Conservation (phyloP, 306 rosid species). For the Inga leiocalycina region DNA sequence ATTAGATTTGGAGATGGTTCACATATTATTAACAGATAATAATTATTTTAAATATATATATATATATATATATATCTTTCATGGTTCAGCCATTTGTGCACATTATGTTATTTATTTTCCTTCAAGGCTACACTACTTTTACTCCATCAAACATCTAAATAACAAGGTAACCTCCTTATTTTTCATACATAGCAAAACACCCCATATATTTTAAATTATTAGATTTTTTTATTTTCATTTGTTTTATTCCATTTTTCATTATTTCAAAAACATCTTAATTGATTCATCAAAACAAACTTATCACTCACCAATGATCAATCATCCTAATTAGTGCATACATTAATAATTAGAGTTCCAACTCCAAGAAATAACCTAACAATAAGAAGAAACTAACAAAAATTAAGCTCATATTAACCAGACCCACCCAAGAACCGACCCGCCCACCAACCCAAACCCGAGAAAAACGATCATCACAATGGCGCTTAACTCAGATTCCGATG, state of each 20-base stretch:
- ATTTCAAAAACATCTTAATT: neutral
- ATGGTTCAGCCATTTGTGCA: neutral
- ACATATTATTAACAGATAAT: no score
- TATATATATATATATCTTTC: no score
- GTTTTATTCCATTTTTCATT: neutral
- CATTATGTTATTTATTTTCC: neutral
- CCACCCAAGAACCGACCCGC: constrained; percentile 92
- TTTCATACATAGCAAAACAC: neutral
- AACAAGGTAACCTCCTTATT: neutral
- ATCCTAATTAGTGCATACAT: neutral
- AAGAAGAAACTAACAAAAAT: neutral
- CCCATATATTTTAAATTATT: neutral
- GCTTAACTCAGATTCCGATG: constrained; percentile 68
- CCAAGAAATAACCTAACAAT: neutral
- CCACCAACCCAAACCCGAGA: constrained; percentile 82
- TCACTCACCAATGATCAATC: neutral
- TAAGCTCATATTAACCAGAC: constrained; percentile 66
- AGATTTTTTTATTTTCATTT: no score
- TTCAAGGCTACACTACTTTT: neutral
- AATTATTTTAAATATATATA: no score
- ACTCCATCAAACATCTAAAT: neutral
- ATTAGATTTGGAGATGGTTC: no score
- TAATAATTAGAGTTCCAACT: neutral
- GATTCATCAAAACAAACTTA: neutral
- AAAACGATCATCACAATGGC: constrained; percentile 84